Base-by-base conservation (phyloP, 331 rosid genomes). In the Rhamnella rubrinervis region DNA sequence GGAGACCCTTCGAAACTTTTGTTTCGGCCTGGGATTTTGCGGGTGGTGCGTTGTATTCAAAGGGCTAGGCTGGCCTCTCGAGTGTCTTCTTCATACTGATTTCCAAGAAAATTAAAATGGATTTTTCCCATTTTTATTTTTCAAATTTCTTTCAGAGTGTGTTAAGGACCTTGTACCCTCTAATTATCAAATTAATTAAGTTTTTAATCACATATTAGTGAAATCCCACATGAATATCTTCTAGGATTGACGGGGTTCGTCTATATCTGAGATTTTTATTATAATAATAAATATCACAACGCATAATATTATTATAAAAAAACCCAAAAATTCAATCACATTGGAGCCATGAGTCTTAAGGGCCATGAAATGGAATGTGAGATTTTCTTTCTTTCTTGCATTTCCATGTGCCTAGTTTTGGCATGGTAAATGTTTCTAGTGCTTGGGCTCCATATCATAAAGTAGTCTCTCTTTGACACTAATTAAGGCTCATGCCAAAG, bases 41-140 rank as follows among this genome's bases (percentile, higher is more conserved):
- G 66, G 86, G 70, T 70, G 82, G 65, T 81, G 56, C 82, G 76
- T 67, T 83, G 91, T 78, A 83, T 80, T 87, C 81, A 44, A 64
- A 31, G 68, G 73, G 68, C 84, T 67, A 72, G 78, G 79, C 74
- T 80, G 85, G 82, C 72, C 40, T 67, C 75, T 60, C 67, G 17
- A 76, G 31, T 63, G 69, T 63, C 53, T 57, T 35, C 28, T 51
- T 63, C 74, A 64, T 14, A 53, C 17, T 61, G 51, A 76, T 71
- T 66, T 75, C 66, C 68, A 39, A 67, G 50, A 52, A 53, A 55
- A 67, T 11, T 67, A 7, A 41, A 52, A 67, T 56, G 19, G 51
- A 0, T 17, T 23, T 26, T 51, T 44, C 50, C 7, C 9, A 6
- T 50, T 7, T 51, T 26, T 4, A 40, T 39, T 6, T 6, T 15